These are phyloP conservation scores for Lactifluus piperatus DNA, from an alignment of 768 basidiomycete species.

Conservation along the genomic window DNA sequence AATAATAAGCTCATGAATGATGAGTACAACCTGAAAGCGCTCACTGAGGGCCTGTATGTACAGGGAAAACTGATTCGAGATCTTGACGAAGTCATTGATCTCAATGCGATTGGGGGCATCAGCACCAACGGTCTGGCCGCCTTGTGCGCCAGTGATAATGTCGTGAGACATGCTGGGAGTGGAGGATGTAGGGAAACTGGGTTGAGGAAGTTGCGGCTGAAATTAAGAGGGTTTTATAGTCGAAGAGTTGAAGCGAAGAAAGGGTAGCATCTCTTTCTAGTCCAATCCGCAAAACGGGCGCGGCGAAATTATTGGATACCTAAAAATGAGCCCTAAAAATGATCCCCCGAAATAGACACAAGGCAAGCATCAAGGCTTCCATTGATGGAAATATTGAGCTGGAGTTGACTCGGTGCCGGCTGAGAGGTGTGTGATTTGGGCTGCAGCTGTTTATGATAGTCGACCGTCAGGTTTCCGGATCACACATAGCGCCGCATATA, in stretches of 20 bases:
- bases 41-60: slow-evolving; percentile 43
- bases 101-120: slow-evolving; percentile 17
- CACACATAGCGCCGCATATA: no score
- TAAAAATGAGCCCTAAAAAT: no score
- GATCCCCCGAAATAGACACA: no score
- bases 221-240: slow-evolving; percentile 2
- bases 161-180: slow-evolving; percentile 10
- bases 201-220: neutral
- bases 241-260: neutral
- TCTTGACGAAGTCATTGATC: slow-evolving; percentile 26
- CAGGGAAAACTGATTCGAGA: slow-evolving; percentile 39
- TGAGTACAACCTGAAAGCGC: slow-evolving; percentile 16
- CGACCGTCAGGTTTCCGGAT: no score
- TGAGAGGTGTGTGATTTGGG: no score
- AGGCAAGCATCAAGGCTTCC: no score
- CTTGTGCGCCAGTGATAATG: slow-evolving; percentile 12
- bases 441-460: no score
- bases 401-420: no score
- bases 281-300: neutral
- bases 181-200: neutral
- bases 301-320: neutral
- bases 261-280: neutral
- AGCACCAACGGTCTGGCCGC: slow-evolving; percentile 6
- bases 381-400: neutral
- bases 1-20: neutral